Conservation (phyloP, 495 filamentous ascomycete species). For the Alectoria sarmentosa region DNA sequence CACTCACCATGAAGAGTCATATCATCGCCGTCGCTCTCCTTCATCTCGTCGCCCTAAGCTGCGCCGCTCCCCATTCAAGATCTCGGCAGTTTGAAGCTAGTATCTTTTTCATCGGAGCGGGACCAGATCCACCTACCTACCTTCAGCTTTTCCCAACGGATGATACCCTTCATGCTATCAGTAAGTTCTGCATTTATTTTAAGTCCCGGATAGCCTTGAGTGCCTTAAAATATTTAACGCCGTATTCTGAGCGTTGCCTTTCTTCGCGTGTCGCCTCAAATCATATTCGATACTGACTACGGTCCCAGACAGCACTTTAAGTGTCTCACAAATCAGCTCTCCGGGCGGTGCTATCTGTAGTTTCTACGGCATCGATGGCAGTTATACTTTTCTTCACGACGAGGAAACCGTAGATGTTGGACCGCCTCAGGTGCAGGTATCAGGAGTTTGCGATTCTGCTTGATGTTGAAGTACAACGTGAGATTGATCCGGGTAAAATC, state of each 20-base stretch:
- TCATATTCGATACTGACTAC: not conserved
- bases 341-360: conserved; percentile 17
- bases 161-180: not conserved
- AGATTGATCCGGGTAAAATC: too few relatives aligned
- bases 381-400: conserved; percentile 25
- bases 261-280: not conserved
- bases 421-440: conserved; percentile 35
- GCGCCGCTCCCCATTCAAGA: not conserved
- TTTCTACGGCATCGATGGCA: conserved; percentile 30
- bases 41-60: not conserved
- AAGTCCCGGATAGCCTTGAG: too few relatives aligned
- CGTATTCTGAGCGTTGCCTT: too few relatives aligned
- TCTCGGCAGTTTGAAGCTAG: not conserved
- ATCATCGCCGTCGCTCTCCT: not conserved
- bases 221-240: too few relatives aligned
- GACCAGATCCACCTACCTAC: not conserved
- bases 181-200: not conserved
- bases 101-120: conserved; percentile 8
- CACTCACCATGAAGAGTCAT: conserved; percentile 6
- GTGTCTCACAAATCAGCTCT: conserved; percentile 12
- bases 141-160: not conserved
- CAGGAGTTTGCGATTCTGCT: conserved; percentile 26
- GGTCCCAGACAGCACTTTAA: conserved; percentile 3
- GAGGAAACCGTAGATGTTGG: conserved; percentile 28
- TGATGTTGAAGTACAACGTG: too few relatives aligned